Base-by-base conservation (phyloP, 2,329 filamentous ascomycete species). In the Nectriaceae sp. region DNA sequence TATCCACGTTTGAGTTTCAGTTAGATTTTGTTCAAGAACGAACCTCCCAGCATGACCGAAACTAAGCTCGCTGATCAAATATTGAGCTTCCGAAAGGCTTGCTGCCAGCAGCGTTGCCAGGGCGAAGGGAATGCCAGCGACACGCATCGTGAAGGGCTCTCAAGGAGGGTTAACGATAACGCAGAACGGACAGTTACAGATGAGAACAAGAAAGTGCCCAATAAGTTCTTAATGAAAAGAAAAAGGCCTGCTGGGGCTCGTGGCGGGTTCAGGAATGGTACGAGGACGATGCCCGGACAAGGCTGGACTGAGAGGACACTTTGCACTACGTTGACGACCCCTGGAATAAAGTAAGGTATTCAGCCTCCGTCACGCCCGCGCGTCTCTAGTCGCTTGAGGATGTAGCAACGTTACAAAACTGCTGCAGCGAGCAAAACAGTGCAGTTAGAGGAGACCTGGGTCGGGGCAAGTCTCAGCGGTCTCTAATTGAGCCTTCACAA, bases 31-130 rank as follows among this genome's bases (percentile, higher is more conserved):
- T 39, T 5, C 5, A 39, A 21, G n/a, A 26, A 59, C 70, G 37
- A 72, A 87, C 85, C 76, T 81, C 60, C 78, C 77, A 52, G 80
- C 79, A 64, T 88, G 81, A 31, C 90, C 90, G 67, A 95, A 95
- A 67, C 88, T 92, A 41, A 90, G 78, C 62, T 85, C 83, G 57
- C 84, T 86, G 63, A 90, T 80, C 45, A 90, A 74, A 60, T 82
- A 84, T 62, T 88, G 82, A 29, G 86, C 85, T 44, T 80, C 76
- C 29, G 79, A 77, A 45, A 81, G 59, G 61, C 74, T 65, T 47
- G 74, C 72, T 54, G 70, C 72, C 52, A 80, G 67, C 56, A 75
- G 66, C 46, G 72, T 63, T 52, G 70, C 68, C 54, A 75, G 60
- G 46, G 70, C 60, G 46, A 70, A 56, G 31, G 67, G 33, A 36